Evolutionary conservation across 2,329 filamentous ascomycete species (phyloP).

Genomic region (Huntiella moniliformis): DNA sequence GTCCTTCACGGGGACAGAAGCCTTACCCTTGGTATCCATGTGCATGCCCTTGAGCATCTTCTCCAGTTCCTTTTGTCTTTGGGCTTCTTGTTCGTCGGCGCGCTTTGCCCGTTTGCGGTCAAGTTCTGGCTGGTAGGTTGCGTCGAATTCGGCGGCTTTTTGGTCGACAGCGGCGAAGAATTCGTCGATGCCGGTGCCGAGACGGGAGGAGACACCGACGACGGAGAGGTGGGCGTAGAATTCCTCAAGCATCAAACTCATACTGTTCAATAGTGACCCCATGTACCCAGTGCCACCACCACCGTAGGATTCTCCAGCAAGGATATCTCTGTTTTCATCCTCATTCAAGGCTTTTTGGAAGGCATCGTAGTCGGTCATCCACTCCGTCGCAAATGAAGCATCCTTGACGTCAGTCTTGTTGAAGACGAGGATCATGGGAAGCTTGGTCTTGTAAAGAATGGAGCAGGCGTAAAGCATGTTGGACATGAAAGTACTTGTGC

Average conservation of each 20-base stretch:
- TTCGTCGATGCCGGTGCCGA: constrained; percentile 75
- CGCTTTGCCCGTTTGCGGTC: constrained; percentile 59
- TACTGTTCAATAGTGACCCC: constrained; percentile 86
- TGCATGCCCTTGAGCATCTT: constrained; percentile 91
- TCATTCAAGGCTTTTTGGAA: constrained; percentile 72
- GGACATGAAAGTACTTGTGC: constrained; percentile 95
- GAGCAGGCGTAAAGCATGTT: constrained; percentile 99
- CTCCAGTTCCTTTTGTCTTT: constrained; percentile 64
- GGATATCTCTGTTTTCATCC: constrained; percentile 62
- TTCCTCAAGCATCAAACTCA: constrained; percentile 93
- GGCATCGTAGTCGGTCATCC: constrained; percentile 98
- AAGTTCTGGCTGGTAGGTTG: constrained; percentile 82
- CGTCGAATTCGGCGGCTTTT: constrained; percentile 74
- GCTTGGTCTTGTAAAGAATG: constrained; percentile 94
- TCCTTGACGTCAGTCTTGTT: constrained; percentile 97
- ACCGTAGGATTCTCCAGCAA: constrained; percentile 52
- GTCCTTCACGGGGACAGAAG: constrained; percentile 16
- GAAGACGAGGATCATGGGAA: constrained; percentile 97
- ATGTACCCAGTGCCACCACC: constrained; percentile 81
- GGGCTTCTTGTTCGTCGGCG: constrained; percentile 52
- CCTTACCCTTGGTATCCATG: constrained; percentile 19
- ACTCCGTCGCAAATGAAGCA: constrained; percentile 80
- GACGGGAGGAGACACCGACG: constrained; percentile 83
- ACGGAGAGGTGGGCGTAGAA: constrained; percentile 91
- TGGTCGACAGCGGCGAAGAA: constrained; percentile 81